phyloP scores from a whole-genome alignment of 352 stramenopile species.

The Nothophytophthora sp. region DNA sequence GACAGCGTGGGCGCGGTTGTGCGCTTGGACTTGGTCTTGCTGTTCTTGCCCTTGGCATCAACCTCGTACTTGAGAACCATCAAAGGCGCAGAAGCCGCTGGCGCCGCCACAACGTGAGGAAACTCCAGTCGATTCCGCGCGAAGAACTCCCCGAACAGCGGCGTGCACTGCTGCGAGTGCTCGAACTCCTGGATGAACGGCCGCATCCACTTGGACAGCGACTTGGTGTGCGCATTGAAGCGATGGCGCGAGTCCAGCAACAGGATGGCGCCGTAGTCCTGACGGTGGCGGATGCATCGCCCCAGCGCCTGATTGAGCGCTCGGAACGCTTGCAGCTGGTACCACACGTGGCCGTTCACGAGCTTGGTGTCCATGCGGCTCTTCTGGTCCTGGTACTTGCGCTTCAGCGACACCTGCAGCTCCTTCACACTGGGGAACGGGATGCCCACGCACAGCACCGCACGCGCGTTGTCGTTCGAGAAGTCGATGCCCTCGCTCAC shows the following conservation, averaged over 20 bases:
- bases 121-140: slow-evolving; percentile 55
- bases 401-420: slow-evolving; percentile 82
- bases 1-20: slow-evolving; percentile 13
- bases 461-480: slow-evolving; percentile 95
- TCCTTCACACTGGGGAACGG: slow-evolving; percentile 98
- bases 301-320: slow-evolving; percentile 99
- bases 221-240: slow-evolving; percentile 57
- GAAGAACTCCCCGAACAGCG: slow-evolving; percentile 69
- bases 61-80: slow-evolving; percentile 34
- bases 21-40: slow-evolving; percentile 12
- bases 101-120: slow-evolving; percentile 12
- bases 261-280: slow-evolving; percentile 98
- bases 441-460: slow-evolving; percentile 98
- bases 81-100: neutral
- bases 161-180: slow-evolving; percentile 57
- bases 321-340: slow-evolving; percentile 97
- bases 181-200: slow-evolving; percentile 75
- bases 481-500: slow-evolving; percentile 99
- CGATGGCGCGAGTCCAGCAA: slow-evolving; percentile 93
- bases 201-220: slow-evolving; percentile 83
- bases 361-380: slow-evolving; percentile 56
- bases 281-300: slow-evolving; percentile 97
- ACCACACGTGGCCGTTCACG: slow-evolving; percentile 92
- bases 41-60: slow-evolving; percentile 18
- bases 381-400: slow-evolving; percentile 83